Base-by-base conservation (phyloP, 352 stramenopile genomes). In the Pythium phragmitis region DNA sequence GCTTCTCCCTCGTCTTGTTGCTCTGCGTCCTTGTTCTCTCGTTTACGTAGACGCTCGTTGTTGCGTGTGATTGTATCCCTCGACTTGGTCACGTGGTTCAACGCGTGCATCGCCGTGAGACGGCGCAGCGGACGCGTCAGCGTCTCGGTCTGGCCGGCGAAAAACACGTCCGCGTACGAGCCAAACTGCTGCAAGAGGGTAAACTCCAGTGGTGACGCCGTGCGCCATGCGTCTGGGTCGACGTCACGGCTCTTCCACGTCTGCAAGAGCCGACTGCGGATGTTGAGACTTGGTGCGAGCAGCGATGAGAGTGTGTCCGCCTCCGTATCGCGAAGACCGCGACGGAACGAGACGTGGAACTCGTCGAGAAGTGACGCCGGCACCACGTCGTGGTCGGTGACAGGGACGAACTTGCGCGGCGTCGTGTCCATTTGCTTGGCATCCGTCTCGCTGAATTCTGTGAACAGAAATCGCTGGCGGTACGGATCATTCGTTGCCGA, bases 61-160 rank as follows among this genome's bases (percentile, higher is more conserved):
- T 92, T 89, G 17, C 85, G 69, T 13, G 69, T 68, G 8, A 91
- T 70, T 0, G 81, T 93, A 43, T 93, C 85, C 12, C 85, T 76
- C 9, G 79, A 72, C 59, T 91, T 91, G n/a, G 91, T 33, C 2
- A 93, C 69, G 67, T 93, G 85, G 65, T 93, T 93, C 28, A 91
- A 58, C 48, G 87, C 74, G 62, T 93, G 85, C 85, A 93, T 91
- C 0, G 80, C 82, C 19, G 72, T 80, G 57, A 91, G 33, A 13
- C 74, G 77, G 8, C 85, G 85, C 56, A 93, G 59, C 19, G 59
- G 73, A 21, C 62, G 48, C 9, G 79, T 89, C 57, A 82, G 83
- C 16, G 77, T 76, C 28, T 80, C 70, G 39, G 82, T 89, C 56
- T 93, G 85, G 16, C 77, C 80, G 30, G 82, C 84, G 41, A 82